Evolutionary conservation across 2,329 filamentous ascomycete species (phyloP).

Genomic region (Nakataea oryzae): DNA sequence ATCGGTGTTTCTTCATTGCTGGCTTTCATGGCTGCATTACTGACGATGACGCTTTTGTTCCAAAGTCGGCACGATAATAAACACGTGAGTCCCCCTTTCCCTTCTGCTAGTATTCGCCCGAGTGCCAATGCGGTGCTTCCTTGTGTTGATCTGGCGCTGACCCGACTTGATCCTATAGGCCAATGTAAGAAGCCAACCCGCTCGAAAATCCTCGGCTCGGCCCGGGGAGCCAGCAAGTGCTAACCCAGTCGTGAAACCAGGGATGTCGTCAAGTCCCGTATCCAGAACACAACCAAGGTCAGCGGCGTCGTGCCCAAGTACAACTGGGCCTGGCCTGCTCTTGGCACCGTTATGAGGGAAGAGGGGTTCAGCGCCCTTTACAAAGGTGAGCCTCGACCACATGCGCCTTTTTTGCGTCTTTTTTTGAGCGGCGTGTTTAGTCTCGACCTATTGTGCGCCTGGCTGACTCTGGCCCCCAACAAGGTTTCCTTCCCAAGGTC

Average conservation of each 20-base stretch:
- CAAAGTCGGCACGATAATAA: slow-evolving; percentile 63
- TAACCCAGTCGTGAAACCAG: slow-evolving; percentile 33
- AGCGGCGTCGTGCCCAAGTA: slow-evolving; percentile 83
- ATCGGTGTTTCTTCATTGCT: background rate
- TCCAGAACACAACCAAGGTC: slow-evolving; percentile 85
- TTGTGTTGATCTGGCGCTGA: background rate
- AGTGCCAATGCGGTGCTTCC: background rate
- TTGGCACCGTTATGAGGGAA: slow-evolving; percentile 81
- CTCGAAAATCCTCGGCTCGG: background rate
- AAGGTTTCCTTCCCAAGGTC: slow-evolving; percentile 84
- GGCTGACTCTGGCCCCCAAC: background rate
- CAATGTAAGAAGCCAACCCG: background rate
- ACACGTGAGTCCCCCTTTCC: slow-evolving; percentile 56
- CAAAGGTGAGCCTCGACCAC: slow-evolving; percentile 46
- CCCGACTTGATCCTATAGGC: background rate
- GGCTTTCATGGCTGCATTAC: background rate
- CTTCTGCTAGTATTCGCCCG: background rate
- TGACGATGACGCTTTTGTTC: background rate
- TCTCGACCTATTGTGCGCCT: background rate
- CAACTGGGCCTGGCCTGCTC: slow-evolving; percentile 92
- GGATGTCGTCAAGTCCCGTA: slow-evolving; percentile 91
- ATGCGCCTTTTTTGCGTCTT: background rate
- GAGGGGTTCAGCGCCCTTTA: slow-evolving; percentile 89
- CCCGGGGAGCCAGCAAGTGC: background rate
- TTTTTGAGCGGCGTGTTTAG: background rate